Percentiles rank a stretch among this genome's conserved stretches.
phyloP scores from a whole-genome alignment of 768 basidiomycete genomes.

The Mycena sanguinolenta region DNA sequence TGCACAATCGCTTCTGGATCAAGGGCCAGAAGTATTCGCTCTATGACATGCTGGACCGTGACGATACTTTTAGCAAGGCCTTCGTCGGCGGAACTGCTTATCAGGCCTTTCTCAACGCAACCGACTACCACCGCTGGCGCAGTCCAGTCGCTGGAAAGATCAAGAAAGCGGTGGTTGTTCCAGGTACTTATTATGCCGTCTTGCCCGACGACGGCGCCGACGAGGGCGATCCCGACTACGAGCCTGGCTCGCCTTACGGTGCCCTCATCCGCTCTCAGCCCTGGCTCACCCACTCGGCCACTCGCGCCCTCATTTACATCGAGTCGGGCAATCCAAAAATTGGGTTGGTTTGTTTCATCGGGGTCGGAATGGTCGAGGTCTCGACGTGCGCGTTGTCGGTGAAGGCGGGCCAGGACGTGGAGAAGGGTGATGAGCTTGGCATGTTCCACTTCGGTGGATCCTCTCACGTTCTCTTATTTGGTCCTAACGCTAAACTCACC shows the following conservation, averaged over 20 bases:
- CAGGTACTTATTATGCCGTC: neutral
- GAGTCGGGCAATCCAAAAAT: conserved; percentile 52
- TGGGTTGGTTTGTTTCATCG: conserved; percentile 62
- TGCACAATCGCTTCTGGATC: conserved; percentile 67
- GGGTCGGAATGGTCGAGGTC: conserved; percentile 65
- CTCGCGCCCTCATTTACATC: conserved; percentile 61
- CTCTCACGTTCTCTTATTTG: neutral
- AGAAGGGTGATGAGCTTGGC: neutral
- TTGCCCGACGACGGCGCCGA: neutral
- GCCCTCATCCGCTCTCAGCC: conserved; percentile 43
- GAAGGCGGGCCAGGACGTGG: neutral
- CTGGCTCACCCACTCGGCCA: conserved; percentile 55
- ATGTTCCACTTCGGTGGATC: conserved; percentile 3
- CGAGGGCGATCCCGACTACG: too few relatives aligned
- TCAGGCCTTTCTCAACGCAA: conserved; percentile 64
- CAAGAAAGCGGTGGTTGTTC: neutral
- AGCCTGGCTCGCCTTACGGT: neutral
- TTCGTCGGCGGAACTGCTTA: conserved; percentile 61
- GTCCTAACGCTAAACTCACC: neutral
- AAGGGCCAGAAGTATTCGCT: conserved; percentile 73
- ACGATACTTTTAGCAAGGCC: conserved; percentile 34
- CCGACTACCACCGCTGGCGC: conserved; percentile 69
- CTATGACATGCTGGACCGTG: conserved; percentile 62
- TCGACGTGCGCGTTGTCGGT: conserved; percentile 64
- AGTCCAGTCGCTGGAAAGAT: conserved; percentile 58